Conservation (phyloP, 1,284 basidiomycete genomes). For the Rhizoctonia solani region DNA sequence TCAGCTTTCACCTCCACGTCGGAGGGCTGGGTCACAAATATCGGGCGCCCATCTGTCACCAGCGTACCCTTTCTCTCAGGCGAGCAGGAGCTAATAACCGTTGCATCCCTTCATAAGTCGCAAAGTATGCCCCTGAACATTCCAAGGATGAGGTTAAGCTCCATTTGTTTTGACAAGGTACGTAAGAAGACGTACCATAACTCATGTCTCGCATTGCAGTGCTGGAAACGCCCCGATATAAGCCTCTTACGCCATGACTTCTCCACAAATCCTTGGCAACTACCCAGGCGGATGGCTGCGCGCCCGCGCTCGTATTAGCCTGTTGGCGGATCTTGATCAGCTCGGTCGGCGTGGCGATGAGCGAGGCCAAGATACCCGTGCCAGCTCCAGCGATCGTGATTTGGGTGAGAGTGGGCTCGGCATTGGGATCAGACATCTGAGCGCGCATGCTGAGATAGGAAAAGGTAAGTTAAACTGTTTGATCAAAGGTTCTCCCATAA, state of each 20-base stretch:
- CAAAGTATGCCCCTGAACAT: constrained; percentile 65
- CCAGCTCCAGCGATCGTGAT: constrained; percentile 76
- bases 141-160: background rate
- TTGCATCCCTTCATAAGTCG: constrained; percentile 77
- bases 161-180: background rate
- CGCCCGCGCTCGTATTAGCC: constrained; percentile 51
- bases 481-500: background rate
- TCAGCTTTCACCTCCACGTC: constrained; percentile 52
- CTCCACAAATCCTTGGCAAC: constrained; percentile 61
- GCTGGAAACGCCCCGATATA: constrained; percentile 76
- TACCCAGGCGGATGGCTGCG: constrained; percentile 51
- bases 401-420: constrained; percentile 64
- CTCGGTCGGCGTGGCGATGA: constrained; percentile 81
- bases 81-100: constrained; percentile 55
- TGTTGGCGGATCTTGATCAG: constrained; percentile 87
- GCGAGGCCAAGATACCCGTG: constrained; percentile 75
- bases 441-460: constrained; percentile 50
- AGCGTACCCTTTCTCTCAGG: constrained; percentile 35
- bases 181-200: constrained; percentile 60
- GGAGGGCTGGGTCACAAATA: constrained; percentile 40
- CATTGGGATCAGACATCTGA: constrained; percentile 54
- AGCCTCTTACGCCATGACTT: constrained; percentile 61
- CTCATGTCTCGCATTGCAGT: constrained; percentile 77
- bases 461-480: background rate
- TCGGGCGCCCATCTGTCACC: constrained; percentile 29